A percentile compares a stretch with the other conserved stretches of the same genome.
Evolutionary conservation across 2,329 filamentous ascomycete genomes (phyloP).

Genomic region (Byssoonygena ceratinophila): DNA sequence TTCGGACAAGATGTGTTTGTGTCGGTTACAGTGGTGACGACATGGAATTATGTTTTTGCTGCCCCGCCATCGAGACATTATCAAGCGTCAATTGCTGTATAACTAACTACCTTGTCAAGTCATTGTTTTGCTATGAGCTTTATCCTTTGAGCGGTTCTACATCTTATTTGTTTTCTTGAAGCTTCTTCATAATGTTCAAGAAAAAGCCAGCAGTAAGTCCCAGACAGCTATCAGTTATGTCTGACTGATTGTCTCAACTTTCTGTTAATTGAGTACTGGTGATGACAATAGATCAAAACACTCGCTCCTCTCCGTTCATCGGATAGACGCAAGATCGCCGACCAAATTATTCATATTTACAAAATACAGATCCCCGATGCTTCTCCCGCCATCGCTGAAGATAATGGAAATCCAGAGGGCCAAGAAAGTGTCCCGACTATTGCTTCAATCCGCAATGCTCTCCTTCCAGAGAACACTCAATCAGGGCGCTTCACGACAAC

Average conservation of each 20-base stretch:
- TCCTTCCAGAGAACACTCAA: slow-evolving; percentile 53
- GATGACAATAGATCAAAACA: slow-evolving; percentile 55
- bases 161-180: background rate
- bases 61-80: background rate
- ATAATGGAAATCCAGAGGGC: slow-evolving; percentile 29
- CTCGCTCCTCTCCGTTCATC: slow-evolving; percentile 56
- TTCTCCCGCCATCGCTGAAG: slow-evolving; percentile 24
- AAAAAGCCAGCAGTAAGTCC: slow-evolving; percentile 49
- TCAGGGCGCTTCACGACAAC: slow-evolving; percentile 57
- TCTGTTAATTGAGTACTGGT: background rate
- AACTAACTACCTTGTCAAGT: too few species aligned
- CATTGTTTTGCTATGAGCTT: too few species aligned
- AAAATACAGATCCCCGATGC: slow-evolving; percentile 39
- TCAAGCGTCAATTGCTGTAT: too few species aligned
- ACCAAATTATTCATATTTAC: slow-evolving; percentile 56
- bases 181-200: slow-evolving; percentile 46
- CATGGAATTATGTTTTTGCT: background rate
- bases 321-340: slow-evolving; percentile 55
- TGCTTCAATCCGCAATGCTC: slow-evolving; percentile 44
- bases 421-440: slow-evolving; percentile 38
- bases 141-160: background rate
- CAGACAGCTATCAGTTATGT: background rate
- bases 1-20: too few species aligned
- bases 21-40: background rate
- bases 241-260: background rate